phyloP scores from a whole-genome alignment of 1,284 basidiomycete genomes.

The Malassezia globosa region DNA sequence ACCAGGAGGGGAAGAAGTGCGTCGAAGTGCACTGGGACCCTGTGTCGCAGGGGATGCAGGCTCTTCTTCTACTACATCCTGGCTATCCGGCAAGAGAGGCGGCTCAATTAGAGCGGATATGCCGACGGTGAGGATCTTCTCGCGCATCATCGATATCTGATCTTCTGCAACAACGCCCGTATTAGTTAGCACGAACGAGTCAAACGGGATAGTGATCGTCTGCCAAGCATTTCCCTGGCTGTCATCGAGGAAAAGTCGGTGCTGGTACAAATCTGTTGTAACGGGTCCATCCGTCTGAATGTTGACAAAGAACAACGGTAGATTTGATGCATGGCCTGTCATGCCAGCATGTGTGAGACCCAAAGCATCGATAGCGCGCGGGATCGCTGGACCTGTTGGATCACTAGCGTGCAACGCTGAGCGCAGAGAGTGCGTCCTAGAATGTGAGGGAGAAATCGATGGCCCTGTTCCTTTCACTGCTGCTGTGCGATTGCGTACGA shows the following conservation, averaged over 20 bases:
- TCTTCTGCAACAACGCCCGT: conserved; percentile 59
- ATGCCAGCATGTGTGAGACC: conserved; percentile 14
- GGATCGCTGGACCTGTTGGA: conserved; percentile 23
- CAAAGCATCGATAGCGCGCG: conserved; percentile 32
- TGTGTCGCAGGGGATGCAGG: neutral
- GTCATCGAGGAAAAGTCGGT: conserved; percentile 64
- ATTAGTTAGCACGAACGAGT: conserved; percentile 70
- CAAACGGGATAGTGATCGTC: conserved; percentile 71
- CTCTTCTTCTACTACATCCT: neutral
- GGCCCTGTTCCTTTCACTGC: too few species aligned
- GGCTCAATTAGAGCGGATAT: conserved; percentile 53
- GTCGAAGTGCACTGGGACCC: conserved; percentile 1
- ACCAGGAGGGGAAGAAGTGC: neutral
- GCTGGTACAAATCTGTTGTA: conserved; percentile 69
- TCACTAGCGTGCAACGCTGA: conserved; percentile 31
- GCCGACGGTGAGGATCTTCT: conserved; percentile 66
- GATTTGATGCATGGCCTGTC: conserved; percentile 20
- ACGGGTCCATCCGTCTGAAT: conserved; percentile 65
- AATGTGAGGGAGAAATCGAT: neutral
- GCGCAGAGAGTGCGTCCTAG: conserved; percentile 15
- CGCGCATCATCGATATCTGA: conserved; percentile 62
- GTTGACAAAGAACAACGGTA: conserved; percentile 59
- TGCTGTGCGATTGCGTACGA: conserved; percentile 53
- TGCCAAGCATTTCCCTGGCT: conserved; percentile 64
- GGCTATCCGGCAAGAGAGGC: conserved; percentile 14